Base-by-base conservation (phyloP, 805 yeast genomes). In the Candida silvatica region DNA sequence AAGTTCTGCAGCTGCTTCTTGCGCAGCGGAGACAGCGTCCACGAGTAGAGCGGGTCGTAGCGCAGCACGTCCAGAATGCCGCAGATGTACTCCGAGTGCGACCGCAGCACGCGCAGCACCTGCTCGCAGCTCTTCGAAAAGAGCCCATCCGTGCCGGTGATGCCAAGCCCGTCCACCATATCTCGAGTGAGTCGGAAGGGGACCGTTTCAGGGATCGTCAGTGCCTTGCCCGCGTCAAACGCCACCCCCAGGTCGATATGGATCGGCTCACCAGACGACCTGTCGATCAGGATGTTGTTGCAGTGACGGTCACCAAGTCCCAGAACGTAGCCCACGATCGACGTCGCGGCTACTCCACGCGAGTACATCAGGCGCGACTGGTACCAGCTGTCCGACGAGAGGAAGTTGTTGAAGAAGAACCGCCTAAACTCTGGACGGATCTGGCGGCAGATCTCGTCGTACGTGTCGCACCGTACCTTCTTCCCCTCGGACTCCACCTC, bases 211-310 rank as follows among this genome's bases (percentile, higher is more conserved):
- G 99, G 98, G 6, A 90, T 72, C 0, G 90, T 80, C 27, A 92
- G 62, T 11, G 77, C 59, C 46, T 72, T 77, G 1, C 97, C 98
- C 49, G 87, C 96, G 54, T 92, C 98, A 61, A 92, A 92, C 0
- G 97, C 94, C 30, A 92, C 88, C 0, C 98, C 99, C 14, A 92
- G 61, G 56, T 92, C 99, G 45, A 92, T 94, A 53, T 94, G 98
- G 18, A 92, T 78, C 0, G 96, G 94, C 47, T 88, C 96, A 0
- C 97, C 97, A 0, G 84, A 69, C n/a, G 54, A 49, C 32, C 67
- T 66, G 54, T 92, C 97, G n/a, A 92, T 51, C 31, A 92, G 57
- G 26, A 92, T 80, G 53, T 92, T 92, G 54, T 87, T 87, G 52
- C 94, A 74, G 56, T 92, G 99, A 20, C 99, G 65, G 54, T 92